Evolutionary conservation across 805 yeast species (phyloP), one percentile per base, ranked within the genome.

Genomic region (Ogataea dorogensis): DNA sequence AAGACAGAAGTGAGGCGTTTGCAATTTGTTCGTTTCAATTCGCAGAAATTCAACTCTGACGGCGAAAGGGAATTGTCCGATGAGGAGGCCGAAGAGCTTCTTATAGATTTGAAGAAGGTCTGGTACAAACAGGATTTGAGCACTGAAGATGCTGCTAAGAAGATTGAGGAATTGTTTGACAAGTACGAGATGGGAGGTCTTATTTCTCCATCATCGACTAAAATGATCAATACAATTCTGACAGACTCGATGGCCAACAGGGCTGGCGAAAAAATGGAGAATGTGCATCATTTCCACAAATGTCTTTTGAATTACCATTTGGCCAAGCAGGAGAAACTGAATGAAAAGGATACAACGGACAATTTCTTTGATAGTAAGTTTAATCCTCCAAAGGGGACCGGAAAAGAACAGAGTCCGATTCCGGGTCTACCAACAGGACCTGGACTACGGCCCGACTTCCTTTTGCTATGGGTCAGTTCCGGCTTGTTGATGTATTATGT

Each of bases 151-250:
- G 21, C 32, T 8, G 30, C 33, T 14, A 16, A 28, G n/a, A 37
- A 40, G 30, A 29, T 50, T 15, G 48, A 36, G 17, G 33, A 36
- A 26, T 32, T 59, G 22, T 50, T 58, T 27, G 50, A 51, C 14
- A 47, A 53, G 26, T 56, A 53, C 31, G 43, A 56, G 34, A 56
- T 59, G 36, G 61, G 61, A n/a, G 64, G 61, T 5, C 28, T 58
- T 32, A 51, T 53, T 17, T 52, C 59, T 5, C 56, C 57, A 3
- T 46, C 54, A 13, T 56, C 61, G 10, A 44, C 56, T 7, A 55
- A 51, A 28, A 46, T 59, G 38, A 43, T 57, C 21, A 49, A 53
- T 18, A 32, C 45, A 0, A 54, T 59, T 28, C 37, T 56, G 26
- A 52, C 53, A 7, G 63, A 59, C 34, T 31, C 37, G 33, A 17